Base-by-base conservation (phyloP, 1,139 yeast genomes). In the Hyphopichia fennica region DNA sequence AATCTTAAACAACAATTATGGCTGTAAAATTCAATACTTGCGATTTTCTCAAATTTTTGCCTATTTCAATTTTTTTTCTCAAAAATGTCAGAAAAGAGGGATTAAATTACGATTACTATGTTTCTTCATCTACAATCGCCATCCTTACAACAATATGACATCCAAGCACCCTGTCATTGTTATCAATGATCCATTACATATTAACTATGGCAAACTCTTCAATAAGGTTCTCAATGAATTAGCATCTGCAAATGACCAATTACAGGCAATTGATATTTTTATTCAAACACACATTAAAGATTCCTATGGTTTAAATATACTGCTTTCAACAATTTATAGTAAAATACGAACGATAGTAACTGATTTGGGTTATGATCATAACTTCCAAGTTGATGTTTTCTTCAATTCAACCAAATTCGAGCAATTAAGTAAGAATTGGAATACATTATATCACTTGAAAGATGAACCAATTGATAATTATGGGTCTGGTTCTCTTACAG, bases 381-480 rank as follows among this genome's bases (percentile, higher is more conserved):
- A 47, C 2, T 64, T 70, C 41, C 57, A 54, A n/a, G 65, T 69
- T 35, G 62, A 67, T 43, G 57, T 72, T 0, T 46, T 66, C 19
- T 67, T 67, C 52, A 63, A 68, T 41, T 29, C 41, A 14, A 9
- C 33, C 16, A 31, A 35, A 16, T 28, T 31, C 22, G 40, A 41
- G 30, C 8, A 17, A 9, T 3, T 38, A 25, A 37, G 22, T 2
- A 13, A 14, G 11, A 29, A 29, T 23, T 33, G 38, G 43, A 19
- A 28, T n/a, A 15, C 18, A 18, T 14, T 45, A 7, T 44, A 25
- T 22, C 34, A 27, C 15, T 23, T 33, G n/a, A 20, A 25, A 23
- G 28, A 31, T 31, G 47, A 42, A 30, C 15, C 22, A 10, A 35
- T 17, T 20, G 3, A 35, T 3, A 5, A 23, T 13, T 8, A 4